Percentiles rank a stretch among this genome's conserved stretches.
These are phyloP conservation scores for Ophiostoma piceae DNA, from an alignment of 2,329 filamentous ascomycete species.

Conservation along the genomic window DNA sequence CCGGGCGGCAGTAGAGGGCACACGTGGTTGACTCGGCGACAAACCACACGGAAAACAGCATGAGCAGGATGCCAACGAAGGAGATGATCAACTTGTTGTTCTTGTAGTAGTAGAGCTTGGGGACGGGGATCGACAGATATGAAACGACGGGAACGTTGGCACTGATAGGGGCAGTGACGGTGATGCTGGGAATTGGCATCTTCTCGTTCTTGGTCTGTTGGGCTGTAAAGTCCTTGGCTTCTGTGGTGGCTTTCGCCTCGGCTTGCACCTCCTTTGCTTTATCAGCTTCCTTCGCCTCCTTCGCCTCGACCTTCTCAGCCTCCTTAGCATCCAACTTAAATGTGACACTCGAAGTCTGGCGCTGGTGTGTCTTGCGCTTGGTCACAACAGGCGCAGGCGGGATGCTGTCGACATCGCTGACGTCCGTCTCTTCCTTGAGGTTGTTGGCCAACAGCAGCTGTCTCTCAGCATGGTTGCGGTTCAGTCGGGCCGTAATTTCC, in stretches of 20 bases:
- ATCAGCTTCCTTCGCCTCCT: not conserved
- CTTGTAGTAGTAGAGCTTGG: conserved; percentile 41
- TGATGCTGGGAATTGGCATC: not conserved
- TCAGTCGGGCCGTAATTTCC: conserved; percentile 7
- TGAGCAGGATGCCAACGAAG: conserved; percentile 42
- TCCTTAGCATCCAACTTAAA: not conserved
- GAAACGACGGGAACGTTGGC: conserved; percentile 29
- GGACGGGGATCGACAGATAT: conserved; percentile 43
- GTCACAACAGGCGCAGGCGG: not conserved
- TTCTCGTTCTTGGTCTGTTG: not conserved
- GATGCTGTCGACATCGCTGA: not conserved
- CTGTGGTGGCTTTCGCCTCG: not conserved
- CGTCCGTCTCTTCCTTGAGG: conserved; percentile 1
- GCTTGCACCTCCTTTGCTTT: not conserved
- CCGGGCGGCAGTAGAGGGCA: conserved; percentile 48
- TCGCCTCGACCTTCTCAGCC: not conserved
- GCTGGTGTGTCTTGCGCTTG: conserved; percentile 17
- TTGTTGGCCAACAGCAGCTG: not conserved
- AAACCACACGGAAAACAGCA: conserved; percentile 49
- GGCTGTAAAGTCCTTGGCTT: not conserved
- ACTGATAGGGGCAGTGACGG: not conserved
- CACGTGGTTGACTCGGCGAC: conserved; percentile 51
- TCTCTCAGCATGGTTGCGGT: conserved; percentile 7
- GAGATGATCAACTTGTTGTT: conserved; percentile 45
- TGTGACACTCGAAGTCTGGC: conserved; percentile 8